These are phyloP conservation scores for Phytophthora cryptogea DNA, from an alignment of 352 stramenopile genomes.

Conservation along the genomic window DNA sequence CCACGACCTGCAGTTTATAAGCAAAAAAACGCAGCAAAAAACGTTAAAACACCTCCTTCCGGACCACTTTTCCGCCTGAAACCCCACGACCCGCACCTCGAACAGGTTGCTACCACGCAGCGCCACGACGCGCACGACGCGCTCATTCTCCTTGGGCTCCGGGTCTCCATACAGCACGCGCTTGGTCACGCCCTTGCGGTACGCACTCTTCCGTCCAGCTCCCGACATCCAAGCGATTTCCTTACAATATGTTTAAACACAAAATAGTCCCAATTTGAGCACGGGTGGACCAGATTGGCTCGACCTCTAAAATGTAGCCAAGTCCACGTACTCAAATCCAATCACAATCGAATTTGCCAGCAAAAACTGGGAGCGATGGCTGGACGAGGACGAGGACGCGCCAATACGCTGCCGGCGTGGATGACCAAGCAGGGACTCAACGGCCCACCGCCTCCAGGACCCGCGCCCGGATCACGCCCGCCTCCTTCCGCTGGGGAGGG, in stretches of 20 bases:
- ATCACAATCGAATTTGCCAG: background rate
- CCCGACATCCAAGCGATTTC: slow-evolving; percentile 94
- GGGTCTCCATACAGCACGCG: slow-evolving; percentile 91
- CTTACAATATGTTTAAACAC: too few relatives aligned
- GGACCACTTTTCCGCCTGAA: background rate
- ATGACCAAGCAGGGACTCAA: slow-evolving; percentile 71
- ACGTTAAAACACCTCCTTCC: background rate
- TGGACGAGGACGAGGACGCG: slow-evolving; percentile 74
- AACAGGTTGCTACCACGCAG: slow-evolving; percentile 96
- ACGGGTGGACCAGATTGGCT: slow-evolving; percentile 15
- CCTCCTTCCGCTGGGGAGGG: slow-evolving; percentile 9
- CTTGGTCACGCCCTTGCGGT: slow-evolving; percentile 93
- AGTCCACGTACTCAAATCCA: slow-evolving; percentile 18
- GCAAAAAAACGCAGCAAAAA: background rate
- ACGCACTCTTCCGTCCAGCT: slow-evolving; percentile 88
- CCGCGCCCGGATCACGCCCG: slow-evolving; percentile 9
- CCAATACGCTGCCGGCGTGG: slow-evolving; percentile 80
- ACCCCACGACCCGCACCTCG: slow-evolving; percentile 71
- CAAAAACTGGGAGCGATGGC: slow-evolving; percentile 46
- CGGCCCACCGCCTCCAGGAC: slow-evolving; percentile 13
- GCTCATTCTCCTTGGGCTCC: slow-evolving; percentile 89
- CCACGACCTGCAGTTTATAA: slow-evolving; percentile 49
- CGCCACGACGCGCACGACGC: slow-evolving; percentile 91
- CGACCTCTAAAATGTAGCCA: slow-evolving; percentile 11
- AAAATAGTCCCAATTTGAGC: slow-evolving; percentile 10